Evolutionary conservation across 495 filamentous ascomycete species (phyloP), one percentile per base, ranked within the genome.

Genomic region (Elasticomyces elasticus): DNA sequence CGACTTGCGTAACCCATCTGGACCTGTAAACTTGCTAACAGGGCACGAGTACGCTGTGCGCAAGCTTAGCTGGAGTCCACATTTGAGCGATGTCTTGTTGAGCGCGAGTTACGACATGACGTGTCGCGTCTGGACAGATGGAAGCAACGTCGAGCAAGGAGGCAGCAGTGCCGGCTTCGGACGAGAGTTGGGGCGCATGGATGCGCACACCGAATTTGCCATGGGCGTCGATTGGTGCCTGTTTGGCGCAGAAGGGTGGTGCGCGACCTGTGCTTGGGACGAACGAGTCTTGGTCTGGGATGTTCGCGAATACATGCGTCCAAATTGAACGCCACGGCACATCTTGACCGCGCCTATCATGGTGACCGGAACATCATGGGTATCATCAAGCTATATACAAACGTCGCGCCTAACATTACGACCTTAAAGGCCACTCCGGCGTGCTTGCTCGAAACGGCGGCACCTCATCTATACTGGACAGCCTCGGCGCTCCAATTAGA

Each of bases 181-280:
- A 9, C 72, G 74, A 23, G 80, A 95, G 70, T 64, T 97, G 55
- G 94, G 89, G 4, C 71, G 87, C 12, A 95, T 98, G 90, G 85
- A 81, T 42, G 74, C 78, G 37, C 92, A 98, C 71, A 94, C 90
- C 1, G 92, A 98, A 72, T 98, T 98, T 67, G 89, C 82, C 26
- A 95, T 86, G n/a, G 92, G 92, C 17, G 86, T 96, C 10, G 92
- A 97, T 65, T 98, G 92, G 92, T 96, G 92, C 70, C 67, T 98
- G 27, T 98, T 98, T 67, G 92, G 92, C 5, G 81, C 78, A 17
- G 91, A 95, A 59, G 92, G 94, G 2, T 98, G 94, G 94, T 87
- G 86, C 68, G 92, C 92, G 10, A 92, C 83, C 64, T 83, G 82
- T 6, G 88, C 87, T 0, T 98, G 94, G 94, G 92, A 98, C 69